Evolutionary conservation across 192 early-diverging fungal genomes (phyloP).

Genomic region (Coemansia sp.): DNA sequence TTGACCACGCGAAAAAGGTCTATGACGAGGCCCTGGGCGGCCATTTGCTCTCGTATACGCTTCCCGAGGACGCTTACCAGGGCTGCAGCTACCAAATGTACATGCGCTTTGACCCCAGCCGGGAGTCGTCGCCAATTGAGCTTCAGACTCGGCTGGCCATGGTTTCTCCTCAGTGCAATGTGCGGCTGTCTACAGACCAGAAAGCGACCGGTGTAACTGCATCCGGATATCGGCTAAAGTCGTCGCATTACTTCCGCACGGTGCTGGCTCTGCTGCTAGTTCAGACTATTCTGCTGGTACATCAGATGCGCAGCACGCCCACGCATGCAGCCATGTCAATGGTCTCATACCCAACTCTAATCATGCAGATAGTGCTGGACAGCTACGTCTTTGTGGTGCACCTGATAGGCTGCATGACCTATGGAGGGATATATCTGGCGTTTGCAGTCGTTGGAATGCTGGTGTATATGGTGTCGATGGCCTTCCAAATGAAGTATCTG

Average conservation of each 20-base stretch:
- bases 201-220: conserved; percentile 12
- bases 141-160: conserved; percentile 9
- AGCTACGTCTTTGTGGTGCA: conserved; percentile 64
- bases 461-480: conserved; percentile 64
- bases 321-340: conserved; percentile 67
- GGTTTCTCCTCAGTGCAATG: conserved; percentile 23
- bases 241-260: conserved; percentile 23
- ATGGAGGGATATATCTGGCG: conserved; percentile 57
- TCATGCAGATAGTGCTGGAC: conserved; percentile 63
- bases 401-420: conserved; percentile 57
- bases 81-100: conserved; percentile 42
- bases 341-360: conserved; percentile 65
- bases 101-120: conserved; percentile 9
- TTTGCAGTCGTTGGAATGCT: conserved; percentile 62
- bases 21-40: conserved; percentile 13
- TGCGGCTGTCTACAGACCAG: conserved; percentile 10
- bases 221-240: conserved; percentile 10
- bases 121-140: background rate
- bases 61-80: conserved; percentile 14
- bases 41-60: conserved; percentile 16
- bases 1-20: conserved; percentile 19
- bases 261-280: conserved; percentile 14
- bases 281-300: conserved; percentile 48
- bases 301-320: conserved; percentile 64
- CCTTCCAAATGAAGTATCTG: conserved; percentile 70